Conservation (phyloP, 345 rosid species). For the Draba incana region DNA sequence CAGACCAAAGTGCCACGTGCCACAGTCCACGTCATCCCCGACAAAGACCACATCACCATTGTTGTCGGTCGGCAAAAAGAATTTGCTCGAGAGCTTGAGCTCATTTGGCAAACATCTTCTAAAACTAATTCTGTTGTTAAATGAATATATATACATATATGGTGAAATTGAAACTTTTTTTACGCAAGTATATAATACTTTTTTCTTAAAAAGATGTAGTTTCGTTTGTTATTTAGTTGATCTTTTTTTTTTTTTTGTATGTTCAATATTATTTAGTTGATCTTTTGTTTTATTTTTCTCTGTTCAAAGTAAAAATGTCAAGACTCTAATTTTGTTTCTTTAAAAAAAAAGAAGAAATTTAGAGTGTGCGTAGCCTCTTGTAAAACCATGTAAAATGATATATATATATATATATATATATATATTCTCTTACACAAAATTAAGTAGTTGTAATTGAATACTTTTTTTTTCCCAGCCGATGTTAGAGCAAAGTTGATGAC, state of each 20-base stretch:
- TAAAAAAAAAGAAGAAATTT: background rate
- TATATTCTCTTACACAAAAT: background rate
- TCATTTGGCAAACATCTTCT: conserved; percentile 57
- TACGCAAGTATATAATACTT: conserved; percentile 17
- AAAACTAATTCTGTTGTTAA: conserved; percentile 5
- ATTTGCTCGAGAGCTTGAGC: conserved; percentile 80
- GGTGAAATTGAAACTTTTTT: conserved; percentile 2
- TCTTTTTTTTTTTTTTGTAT: conserved; percentile 3
- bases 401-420: too few species aligned
- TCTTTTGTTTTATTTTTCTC: conserved; percentile 4
- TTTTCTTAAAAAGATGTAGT: background rate
- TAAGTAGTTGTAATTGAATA: background rate
- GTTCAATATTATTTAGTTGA: background rate
- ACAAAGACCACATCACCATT: conserved; percentile 88
- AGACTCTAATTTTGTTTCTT: conserved; percentile 28
- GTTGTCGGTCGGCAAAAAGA: conserved; percentile 77
- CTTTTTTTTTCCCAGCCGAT: too few species aligned
- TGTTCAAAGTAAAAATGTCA: conserved; percentile 5
- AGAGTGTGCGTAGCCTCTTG: conserved; percentile 7
- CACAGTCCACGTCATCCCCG: conserved; percentile 42
- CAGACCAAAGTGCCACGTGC: conserved; percentile 71
- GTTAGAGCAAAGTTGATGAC: too few species aligned
- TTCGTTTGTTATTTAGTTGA: conserved; percentile 6
- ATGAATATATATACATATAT: conserved; percentile 21
- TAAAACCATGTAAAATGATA: background rate